Evolutionary conservation across 2,329 filamentous ascomycete genomes (phyloP), one percentile per base, ranked within the genome.

Genomic region (Fusarium lyarnte): DNA sequence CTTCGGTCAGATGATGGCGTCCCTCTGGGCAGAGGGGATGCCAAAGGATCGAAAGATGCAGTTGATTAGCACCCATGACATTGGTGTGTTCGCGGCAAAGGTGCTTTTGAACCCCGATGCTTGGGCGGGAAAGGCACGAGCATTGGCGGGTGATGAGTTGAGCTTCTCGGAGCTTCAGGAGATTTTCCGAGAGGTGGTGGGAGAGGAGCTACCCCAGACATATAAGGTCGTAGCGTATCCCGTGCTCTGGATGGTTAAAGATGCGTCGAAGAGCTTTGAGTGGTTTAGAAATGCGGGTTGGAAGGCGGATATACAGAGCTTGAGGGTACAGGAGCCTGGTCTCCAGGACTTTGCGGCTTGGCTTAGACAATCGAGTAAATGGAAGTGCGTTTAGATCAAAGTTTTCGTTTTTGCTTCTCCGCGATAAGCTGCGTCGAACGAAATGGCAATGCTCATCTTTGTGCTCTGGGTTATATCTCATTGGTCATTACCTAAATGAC

Each of bases 1-100:
- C 41, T 79, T 79, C 6, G 74, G 77, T 6, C 70, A 75, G 36
- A 64, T 79, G 53, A 78, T 79, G 65, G 77, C 74, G 5, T 69
- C 76, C 0, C 69, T 66, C 0, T 66, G 78, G 78, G 66, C 68
- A 14, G 71, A 74, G 8, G 78, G 75, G 0, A 75, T 79, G 54
- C 76, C 74, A 1, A 51, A 38, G 1, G 75, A 78, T 9, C 70
- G 70, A 5, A 63, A 62, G 38, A 74, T 79, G 64, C 77, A 79
- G 33, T 46, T 79, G 17, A 46, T 79, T 6, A 78, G 76, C 8
- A 78, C 75, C 0, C 66, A 66, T 6, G 77, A 79, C 3, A 79
- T 79, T 23, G 77, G 77, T 5, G 23, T 68, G 0, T 71, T 71
- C 35, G 70, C 66, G 8, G 54, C 70, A 13, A 71, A 64, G 9